These are phyloP conservation scores for Byssothecium circinans DNA, from an alignment of 2,329 filamentous ascomycete species.

Conservation along the genomic window DNA sequence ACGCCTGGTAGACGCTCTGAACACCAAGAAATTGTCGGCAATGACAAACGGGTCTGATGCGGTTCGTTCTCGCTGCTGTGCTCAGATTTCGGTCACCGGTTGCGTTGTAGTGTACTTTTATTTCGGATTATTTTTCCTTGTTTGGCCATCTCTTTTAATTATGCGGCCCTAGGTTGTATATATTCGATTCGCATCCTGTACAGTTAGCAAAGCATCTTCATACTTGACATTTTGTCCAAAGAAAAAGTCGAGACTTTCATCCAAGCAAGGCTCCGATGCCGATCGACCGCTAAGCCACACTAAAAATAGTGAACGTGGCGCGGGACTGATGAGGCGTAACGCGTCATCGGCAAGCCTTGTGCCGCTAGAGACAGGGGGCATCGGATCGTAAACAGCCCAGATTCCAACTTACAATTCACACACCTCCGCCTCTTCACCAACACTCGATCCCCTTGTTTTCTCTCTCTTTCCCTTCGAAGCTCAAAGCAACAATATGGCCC, in stretches of 20 bases:
- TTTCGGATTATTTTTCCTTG: too few species aligned
- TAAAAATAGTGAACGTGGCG: slow-evolving; percentile 1
- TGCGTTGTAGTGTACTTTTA: too few species aligned
- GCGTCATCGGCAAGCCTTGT: background rate
- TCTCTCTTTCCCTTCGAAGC: background rate
- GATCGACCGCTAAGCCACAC: slow-evolving; percentile 2
- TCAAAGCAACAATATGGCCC: slow-evolving; percentile 22
- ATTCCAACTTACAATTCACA: background rate
- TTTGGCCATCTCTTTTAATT: too few species aligned
- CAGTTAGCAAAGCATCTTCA: too few species aligned
- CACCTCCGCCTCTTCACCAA: background rate
- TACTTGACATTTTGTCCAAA: too few species aligned
- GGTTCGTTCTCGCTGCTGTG: too few species aligned
- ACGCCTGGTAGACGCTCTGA: slow-evolving; percentile 7
- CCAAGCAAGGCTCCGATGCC: background rate
- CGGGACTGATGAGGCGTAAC: background rate
- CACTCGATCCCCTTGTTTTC: slow-evolving; percentile 2
- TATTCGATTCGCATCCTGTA: too few species aligned
- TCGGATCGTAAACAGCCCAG: background rate
- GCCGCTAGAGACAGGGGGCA: too few species aligned
- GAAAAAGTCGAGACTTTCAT: background rate
- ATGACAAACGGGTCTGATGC: background rate
- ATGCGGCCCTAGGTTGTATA: too few species aligned
- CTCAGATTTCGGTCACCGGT: too few species aligned
- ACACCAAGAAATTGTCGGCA: slow-evolving; percentile 23